Percentiles rank a stretch among this genome's conserved stretches.
These are phyloP conservation scores for Calonectria honghensis DNA, from an alignment of 2,329 filamentous ascomycete genomes.

Conservation along the genomic window DNA sequence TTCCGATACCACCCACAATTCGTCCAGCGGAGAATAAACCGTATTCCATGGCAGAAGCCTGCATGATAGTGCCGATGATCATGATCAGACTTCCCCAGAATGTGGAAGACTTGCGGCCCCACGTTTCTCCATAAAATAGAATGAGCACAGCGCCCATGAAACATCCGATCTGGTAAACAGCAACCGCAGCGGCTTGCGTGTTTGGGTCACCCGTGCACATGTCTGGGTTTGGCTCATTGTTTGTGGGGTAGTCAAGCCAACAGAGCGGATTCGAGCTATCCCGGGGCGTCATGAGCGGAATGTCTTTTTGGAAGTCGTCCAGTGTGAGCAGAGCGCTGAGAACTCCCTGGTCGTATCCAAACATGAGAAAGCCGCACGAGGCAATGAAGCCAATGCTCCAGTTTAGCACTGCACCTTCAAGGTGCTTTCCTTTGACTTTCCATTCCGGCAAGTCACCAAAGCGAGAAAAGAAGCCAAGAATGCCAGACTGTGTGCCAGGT, in stretches of 20 bases:
- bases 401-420: conserved; percentile 51
- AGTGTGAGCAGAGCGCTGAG: conserved; percentile 40
- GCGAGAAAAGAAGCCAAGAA: background rate
- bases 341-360: conserved; percentile 57
- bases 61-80: conserved; percentile 55
- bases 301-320: conserved; percentile 14
- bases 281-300: conserved; percentile 17
- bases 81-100: conserved; percentile 58
- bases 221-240: conserved; percentile 8
- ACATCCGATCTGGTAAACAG: conserved; percentile 9
- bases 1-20: conserved; percentile 12
- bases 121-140: conserved; percentile 56
- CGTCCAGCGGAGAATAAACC: conserved; percentile 9
- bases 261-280: conserved; percentile 8
- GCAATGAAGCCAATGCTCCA: conserved; percentile 56
- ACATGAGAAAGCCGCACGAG: conserved; percentile 56
- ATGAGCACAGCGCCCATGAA: conserved; percentile 54
- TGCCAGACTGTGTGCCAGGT: background rate
- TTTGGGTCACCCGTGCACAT: conserved; percentile 16
- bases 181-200: conserved; percentile 4
- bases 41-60: background rate
- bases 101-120: conserved; percentile 58
- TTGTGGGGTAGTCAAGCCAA: conserved; percentile 17
- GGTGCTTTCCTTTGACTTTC: conserved; percentile 43
- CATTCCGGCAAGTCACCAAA: conserved; percentile 7